Base-by-base conservation (phyloP, 768 basidiomycete species). In the Tulasnella sp. region DNA sequence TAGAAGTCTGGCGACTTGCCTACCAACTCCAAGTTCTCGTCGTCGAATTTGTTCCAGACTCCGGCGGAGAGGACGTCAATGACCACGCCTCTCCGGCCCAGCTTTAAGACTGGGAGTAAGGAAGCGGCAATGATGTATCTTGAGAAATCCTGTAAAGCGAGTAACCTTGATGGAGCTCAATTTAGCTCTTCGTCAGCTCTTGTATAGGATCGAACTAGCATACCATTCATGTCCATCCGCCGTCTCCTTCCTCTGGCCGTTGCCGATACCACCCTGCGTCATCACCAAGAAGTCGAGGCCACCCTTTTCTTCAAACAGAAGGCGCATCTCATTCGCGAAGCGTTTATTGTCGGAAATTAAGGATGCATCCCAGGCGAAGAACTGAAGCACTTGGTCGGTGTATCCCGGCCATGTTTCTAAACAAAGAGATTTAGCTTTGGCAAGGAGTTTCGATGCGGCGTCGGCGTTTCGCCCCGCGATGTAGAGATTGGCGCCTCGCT, bases 401-500 rank as follows among this genome's bases (percentile, higher is more conserved):
- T 69, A 37, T 19, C 15, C 64, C 38, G 58, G 67, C 71, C 40
- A 34, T 3, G 39, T 25, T 36, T 36, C 39, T 5, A n/a, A 37
- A 29, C 54, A 58, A 29, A 58, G 54, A 42, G 39, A 72, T 52
- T 52, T 45, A 14, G 73, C 73, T 17, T 76, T 70, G 29, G n/a
- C 29, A 19, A 76, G 74, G 74, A 76, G 22, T 34, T 39, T n/a
- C 2, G 68, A 58, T 1, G 67, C 74, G 5, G 74, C 74, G 39
- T 76, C 74, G 39, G 64, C 64, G n/a, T 70, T 76, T 68, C 74
- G 54, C 39, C 74, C 74, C n/a, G 74, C 74, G 17, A 76, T 70
- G 39, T 76, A 36, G 22, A 76, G 38, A 42, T 76, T 76, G 14
- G 74, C 74, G 22, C 74, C 74, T 15, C 68, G 74, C 67, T 76